Conservation (phyloP, 768 basidiomycete species). For the Trametes elegans region DNA sequence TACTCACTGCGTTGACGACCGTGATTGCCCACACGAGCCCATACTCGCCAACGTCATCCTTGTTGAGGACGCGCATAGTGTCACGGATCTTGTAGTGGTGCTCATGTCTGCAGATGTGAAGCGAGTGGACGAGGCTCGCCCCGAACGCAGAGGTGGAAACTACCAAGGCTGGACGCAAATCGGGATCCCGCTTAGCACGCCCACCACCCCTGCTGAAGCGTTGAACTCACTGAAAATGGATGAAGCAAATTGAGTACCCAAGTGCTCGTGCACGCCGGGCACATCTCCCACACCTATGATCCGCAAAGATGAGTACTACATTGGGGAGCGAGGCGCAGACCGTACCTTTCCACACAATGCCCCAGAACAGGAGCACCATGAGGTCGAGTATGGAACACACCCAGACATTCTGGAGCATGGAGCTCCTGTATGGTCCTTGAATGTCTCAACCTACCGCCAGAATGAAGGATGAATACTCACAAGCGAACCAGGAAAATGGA, state of each 20-base stretch:
- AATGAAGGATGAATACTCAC: neutral
- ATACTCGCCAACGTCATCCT: neutral
- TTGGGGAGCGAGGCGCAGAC: too few species aligned
- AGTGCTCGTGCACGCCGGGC: neutral
- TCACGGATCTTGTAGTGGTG: neutral
- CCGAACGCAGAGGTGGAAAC: neutral
- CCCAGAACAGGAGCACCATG: neutral
- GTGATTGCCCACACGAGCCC: neutral
- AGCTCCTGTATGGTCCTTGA: neutral
- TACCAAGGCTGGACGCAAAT: neutral
- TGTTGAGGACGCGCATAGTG: neutral
- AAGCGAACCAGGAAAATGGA: neutral
- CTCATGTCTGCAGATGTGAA: neutral
- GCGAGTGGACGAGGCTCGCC: neutral
- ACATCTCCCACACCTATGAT: neutral
- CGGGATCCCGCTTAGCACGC: too few species aligned
- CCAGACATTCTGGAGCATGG: neutral
- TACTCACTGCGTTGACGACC: neutral
- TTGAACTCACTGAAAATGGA: neutral
- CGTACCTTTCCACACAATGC: neutral
- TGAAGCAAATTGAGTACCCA: neutral
- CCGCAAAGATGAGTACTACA: neutral
- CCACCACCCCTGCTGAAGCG: neutral
- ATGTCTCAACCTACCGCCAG: neutral
- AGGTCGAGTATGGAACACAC: neutral